Evolutionary conservation across 2,329 filamentous ascomycete species (phyloP), one percentile per base, ranked within the genome.

Genomic region (Coniosporium tulheliwenetii): DNA sequence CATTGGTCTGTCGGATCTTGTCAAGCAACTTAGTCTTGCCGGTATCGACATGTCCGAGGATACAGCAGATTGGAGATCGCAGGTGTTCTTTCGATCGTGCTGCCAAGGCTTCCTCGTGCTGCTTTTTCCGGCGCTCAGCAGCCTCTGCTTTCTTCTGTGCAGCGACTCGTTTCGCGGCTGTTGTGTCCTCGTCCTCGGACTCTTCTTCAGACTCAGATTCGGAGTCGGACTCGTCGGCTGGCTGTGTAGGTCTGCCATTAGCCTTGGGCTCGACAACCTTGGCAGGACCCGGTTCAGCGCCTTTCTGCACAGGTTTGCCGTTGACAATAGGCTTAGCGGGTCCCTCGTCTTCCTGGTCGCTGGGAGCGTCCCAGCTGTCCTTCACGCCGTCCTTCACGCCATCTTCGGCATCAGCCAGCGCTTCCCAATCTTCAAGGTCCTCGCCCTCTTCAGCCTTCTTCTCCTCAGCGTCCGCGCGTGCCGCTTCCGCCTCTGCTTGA

Each of bases 21-120:
- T 98, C 91, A 43, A 98, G 74, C 47, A 98, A 71, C 69, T 96
- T 98, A n/a, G 91, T 98, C 70, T 98, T 98, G 61, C 91, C 91
- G 37, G 93, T 98, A 79, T 98, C 91, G 75, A 98, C 91, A 76
- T 98, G 91, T 55, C 91, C 91, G 48, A 98, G 77, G 74, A 98
- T 98, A 81, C 89, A 96, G 73, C 91, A 96, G 64, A 98, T 98
- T 40, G 91, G 91, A 34, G 91, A 96, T 43, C 91, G 85, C 42
- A 98, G 75, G 63, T 98, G 81, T 59, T 98, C 87, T 63, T 84
- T 86, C 15, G 89, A 96, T 45, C 86, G 77, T 38, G 89, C 87
- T 36, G 85, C 87, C 57, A 95, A 63, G 13, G 91, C 91, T 46
- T 86, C 89, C 62, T 95, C 85, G 59, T 93, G 85, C 43, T 86